Base-by-base conservation (phyloP, 768 basidiomycete species). In the Tricholoma furcatifolium region DNA sequence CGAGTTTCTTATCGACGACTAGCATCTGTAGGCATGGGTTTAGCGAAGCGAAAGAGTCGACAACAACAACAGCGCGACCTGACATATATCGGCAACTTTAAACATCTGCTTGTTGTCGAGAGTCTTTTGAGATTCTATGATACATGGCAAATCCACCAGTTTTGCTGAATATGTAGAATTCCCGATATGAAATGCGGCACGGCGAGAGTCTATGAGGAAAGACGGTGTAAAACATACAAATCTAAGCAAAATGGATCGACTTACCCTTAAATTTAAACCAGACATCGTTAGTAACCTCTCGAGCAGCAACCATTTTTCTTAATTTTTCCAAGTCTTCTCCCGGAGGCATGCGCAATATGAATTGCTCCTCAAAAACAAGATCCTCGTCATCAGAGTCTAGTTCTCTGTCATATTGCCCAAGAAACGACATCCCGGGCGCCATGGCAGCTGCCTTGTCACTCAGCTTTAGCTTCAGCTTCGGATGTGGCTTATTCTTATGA, bases 241-340 rank as follows among this genome's bases (percentile, higher is more conserved):
- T 23, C 21, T 41, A 43, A 39, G 45, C 18, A 34, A 34, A 31
- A 51, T 41, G 2, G 24, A 21, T 34, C 50, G 48, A 54, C 64
- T 52, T 62, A 93, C 94, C 94, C 73, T 97, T 93, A 68, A 99
- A 98, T 72, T 96, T 97, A 80, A 99, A 95, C 91, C 93, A 98
- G 11, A 90, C 84, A 60, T 95, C 95, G 61, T 86, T 85, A 11
- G 81, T 65, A 6, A 93, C 74, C 64, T 95, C 92, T 56, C 93
- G 79, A 45, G 84, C 71, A 47, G 83, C 79, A 31, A 94, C 84
- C 80, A 90, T 87, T 74, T 92, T 91, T 67, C 83, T 81, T 54
- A 96, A 63, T 62, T 76, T 84, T 35, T 93, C 88, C 51, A 83
- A 82, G 59, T 93, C 90, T 56, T 89, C 87, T 2, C 91, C 91